These are phyloP conservation scores for Picochlorum sp. DNA, from an alignment of 139 green algal genomes.

Conservation along the genomic window DNA sequence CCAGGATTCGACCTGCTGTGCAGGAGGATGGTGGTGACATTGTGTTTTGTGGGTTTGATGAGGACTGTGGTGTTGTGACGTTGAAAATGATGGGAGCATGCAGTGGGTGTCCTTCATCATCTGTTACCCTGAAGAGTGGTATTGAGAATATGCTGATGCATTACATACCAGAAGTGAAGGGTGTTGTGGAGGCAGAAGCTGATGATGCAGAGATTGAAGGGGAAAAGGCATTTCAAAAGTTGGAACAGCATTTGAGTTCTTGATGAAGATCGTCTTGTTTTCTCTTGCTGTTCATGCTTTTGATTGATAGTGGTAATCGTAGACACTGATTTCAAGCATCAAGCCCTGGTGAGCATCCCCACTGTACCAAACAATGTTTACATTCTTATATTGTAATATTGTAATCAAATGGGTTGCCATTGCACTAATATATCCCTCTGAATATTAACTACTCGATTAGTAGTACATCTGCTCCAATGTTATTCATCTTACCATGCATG, in stretches of 20 bases:
- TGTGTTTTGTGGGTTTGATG: conserved; percentile 78
- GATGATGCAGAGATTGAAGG: conserved; percentile 65
- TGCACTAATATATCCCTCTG: too few relatives aligned
- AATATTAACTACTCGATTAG: too few relatives aligned
- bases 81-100: conserved; percentile 80
- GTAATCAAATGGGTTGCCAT: too few relatives aligned
- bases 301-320: too few relatives aligned
- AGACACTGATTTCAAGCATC: too few relatives aligned
- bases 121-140: conserved; percentile 92
- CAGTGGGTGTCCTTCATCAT: conserved; percentile 89
- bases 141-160: conserved; percentile 99
- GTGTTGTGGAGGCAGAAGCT: conserved; percentile 50
- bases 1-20: conserved; percentile 91
- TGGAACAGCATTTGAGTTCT: conserved; percentile 60
- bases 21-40: conserved; percentile 96
- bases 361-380: too few relatives aligned
- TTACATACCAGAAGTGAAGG: conserved; percentile 79
- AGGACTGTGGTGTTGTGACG: conserved; percentile 72
- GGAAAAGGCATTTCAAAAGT: conserved; percentile 54
- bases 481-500: too few relatives aligned
- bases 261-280: conserved; percentile 4
- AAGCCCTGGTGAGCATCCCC: too few relatives aligned
- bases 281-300: too few relatives aligned
- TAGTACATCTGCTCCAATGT: too few relatives aligned
- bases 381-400: too few relatives aligned